These are phyloP conservation scores for Paramecium primaurelia DNA, from an alignment of 73 alveolate genomes.

Conservation along the genomic window DNA sequence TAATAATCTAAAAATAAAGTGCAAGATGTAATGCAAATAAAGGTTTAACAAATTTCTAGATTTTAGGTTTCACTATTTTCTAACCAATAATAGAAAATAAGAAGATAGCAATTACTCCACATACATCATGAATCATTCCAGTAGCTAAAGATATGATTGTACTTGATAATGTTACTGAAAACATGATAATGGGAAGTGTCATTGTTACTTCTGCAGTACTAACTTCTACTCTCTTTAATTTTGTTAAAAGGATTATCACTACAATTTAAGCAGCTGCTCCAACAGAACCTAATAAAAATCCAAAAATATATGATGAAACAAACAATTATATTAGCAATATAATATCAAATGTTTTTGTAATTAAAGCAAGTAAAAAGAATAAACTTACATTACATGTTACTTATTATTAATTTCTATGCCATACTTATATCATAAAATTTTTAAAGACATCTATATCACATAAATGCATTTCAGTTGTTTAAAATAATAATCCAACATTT, in stretches of 20 bases:
- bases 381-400: not conserved
- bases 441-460: not conserved
- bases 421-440: not conserved
- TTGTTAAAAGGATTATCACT: not conserved
- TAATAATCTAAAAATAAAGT: not conserved
- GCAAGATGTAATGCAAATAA: not conserved
- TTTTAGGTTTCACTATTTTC: not conserved
- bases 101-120: not conserved
- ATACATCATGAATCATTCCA: not conserved
- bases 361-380: not conserved
- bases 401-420: not conserved
- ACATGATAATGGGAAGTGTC: not conserved
- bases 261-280: not conserved
- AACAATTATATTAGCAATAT: not conserved
- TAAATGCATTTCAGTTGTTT: not conserved
- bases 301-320: not conserved
- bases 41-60: not conserved
- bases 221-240: not conserved
- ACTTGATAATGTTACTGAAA: not conserved
- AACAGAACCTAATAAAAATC: not conserved
- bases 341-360: not conserved
- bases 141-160: conserved; percentile 4
- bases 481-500: not conserved
- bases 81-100: not conserved
- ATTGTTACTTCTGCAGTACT: not conserved